Base-by-base conservation (phyloP, 225 moss, liverwort and hornwort species). In the Bryoerythrophyllum caledonicum region DNA sequence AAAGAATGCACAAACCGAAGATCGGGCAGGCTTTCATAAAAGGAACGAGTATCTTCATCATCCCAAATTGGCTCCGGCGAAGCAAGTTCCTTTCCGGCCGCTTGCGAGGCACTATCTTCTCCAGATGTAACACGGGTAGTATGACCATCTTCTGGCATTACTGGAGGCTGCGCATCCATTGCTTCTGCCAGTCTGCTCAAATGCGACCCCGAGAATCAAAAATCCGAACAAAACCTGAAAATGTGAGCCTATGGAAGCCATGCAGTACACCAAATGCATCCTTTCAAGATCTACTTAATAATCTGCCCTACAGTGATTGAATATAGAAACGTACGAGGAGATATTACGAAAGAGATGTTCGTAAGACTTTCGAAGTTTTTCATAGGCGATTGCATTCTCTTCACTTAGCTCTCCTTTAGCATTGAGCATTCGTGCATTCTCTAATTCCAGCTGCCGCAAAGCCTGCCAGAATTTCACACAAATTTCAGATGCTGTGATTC, bases 21-120 rank as follows among this genome's bases (percentile, higher is more conserved):
- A 74, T 99, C 99, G 26, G 95, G 95, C 67, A 99, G 81, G 76
- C 89, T 88, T 76, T 95, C 99, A 76, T 99, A 99, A 65, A 95
- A 99, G 48, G 99, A 99, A 60, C 93, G 90, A 13, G 99, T 99
- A 81, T 99, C 99, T 79, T 99, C 99, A 73, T 99, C 99, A 81
- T 99, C 99, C 99, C 99, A 99, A 73, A 99, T 89, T 72, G 93
- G 95, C 81, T 99, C 99, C 46, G 93, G 87, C 79, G 85, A 77
- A 72, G 86, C 80, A 60, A 83, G 71, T 57, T 99, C 99, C 80
- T 99, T 99, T 68, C 89, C 91, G 61, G 79, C 75, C 37, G 76
- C 70, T 67, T 89, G 79, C 12, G 78, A 86, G 55, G 77, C 71
- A 63, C 86, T 89, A 80, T 99, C 95, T 34, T 99, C 95, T 75